Evolutionary conservation across 495 filamentous ascomycete species (phyloP), one percentile per base, ranked within the genome.

Genomic region (Amniculicola lignicola): DNA sequence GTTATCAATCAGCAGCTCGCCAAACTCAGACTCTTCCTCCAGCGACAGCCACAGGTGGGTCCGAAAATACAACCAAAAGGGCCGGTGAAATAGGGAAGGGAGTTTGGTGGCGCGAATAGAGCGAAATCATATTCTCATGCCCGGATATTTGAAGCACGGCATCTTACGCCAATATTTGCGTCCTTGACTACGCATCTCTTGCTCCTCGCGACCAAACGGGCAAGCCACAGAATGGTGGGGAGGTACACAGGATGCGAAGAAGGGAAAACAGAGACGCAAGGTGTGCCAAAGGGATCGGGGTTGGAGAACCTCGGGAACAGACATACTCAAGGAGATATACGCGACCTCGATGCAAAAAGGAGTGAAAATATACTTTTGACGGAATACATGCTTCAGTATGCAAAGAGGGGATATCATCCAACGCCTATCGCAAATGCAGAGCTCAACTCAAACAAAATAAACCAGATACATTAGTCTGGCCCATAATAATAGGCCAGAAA

Each of bases 111-210:
- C 56, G 68, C 62, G 67, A 69, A 59, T 52, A n/a, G 67, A 72
- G 65, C 69, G 59, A n/a, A n/a, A 69, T 61, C 67, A 71, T 68
- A 61, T 59, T 69, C 69, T 62, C 51, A 63, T 70, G 67, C 68
- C 68, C 70, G 70, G 70, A 54, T 63, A 59, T 36, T 53, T 21
- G 31, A 45, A 51, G 33, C 44, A 22, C 47, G 19, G 35, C 21
- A 2, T 4, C 25, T 25, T 15, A 43, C 19, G 7, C 28, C 37
- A 18, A 19, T n/a, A n/a, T 38, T 57, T 59, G 62, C 62, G 31
- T 60, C 57, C 57, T 61, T 57, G 53, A 57, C 46, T 61, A 29
- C 51, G 37, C 44, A 11, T 42, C n/a, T 28, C n/a, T 15, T 6
- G 23, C 10, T 29, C 24, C n/a, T 64, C 54, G 57, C 61, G 57